phyloP scores from a whole-genome alignment of 1,139 yeast genomes.

The Spathaspora sp. region DNA sequence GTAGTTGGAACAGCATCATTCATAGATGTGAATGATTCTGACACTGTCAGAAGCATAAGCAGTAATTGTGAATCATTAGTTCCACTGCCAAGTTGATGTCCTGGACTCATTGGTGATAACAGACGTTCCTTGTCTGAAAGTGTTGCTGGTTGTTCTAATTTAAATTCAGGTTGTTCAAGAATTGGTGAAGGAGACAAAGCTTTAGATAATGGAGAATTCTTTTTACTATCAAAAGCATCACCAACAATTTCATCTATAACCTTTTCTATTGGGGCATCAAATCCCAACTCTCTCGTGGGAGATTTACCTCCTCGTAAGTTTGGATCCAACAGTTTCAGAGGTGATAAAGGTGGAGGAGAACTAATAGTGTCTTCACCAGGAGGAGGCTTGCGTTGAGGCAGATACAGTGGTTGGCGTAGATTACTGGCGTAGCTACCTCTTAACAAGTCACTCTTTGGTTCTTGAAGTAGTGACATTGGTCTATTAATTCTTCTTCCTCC shows the following conservation, averaged over 20 bases:
- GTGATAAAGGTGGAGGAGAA: neutral
- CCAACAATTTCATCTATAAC: neutral
- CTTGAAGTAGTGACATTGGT: neutral
- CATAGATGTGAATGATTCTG: neutral
- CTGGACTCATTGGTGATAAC: slow-evolving; percentile 1
- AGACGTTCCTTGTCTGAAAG: neutral
- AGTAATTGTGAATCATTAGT: neutral
- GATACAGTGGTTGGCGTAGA: neutral
- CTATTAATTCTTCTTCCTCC: neutral
- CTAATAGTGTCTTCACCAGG: neutral
- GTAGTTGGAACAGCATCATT: neutral
- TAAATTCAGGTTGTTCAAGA: neutral
- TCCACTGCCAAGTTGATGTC: neutral
- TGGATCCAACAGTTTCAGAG: neutral
- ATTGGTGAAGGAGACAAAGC: neutral
- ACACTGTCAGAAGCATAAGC: slow-evolving; percentile 1
- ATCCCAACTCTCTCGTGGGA: neutral
- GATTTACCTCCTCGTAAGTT: neutral
- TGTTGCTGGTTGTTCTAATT: neutral
- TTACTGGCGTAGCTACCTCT: neutral
- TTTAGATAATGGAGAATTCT: slow-evolving; percentile 3
- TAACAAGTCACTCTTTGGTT: neutral
- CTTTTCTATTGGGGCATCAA: neutral
- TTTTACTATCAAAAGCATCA: neutral
- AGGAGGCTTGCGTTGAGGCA: neutral